Conservation (phyloP, 371 early-diverging fungal species). For the Syncephalastrum sp. region DNA sequence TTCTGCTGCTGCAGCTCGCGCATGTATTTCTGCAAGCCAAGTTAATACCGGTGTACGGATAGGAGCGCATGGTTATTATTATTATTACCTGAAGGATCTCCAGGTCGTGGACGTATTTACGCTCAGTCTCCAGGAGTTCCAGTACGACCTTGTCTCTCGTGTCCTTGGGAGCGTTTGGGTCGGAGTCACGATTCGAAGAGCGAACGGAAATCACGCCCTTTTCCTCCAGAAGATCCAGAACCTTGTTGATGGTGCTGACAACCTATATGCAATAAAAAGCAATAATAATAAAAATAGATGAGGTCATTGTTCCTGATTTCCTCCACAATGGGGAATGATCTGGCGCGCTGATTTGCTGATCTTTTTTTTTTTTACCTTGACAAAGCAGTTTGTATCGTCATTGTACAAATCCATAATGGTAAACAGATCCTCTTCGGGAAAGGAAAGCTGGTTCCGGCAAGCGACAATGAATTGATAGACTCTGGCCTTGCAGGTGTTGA, state of each 20-base stretch:
- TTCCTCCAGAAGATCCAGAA: conserved; percentile 70
- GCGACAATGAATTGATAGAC: conserved; percentile 81
- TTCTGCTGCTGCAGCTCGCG: conserved; percentile 57
- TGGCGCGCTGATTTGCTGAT: neutral
- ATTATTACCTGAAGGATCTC: conserved; percentile 75
- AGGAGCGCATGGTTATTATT: too few relatives aligned
- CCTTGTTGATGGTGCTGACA: conserved; percentile 69
- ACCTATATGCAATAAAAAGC: conserved; percentile 28
- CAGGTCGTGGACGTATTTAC: conserved; percentile 89
- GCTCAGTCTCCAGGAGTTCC: conserved; percentile 93
- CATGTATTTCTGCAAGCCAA: conserved; percentile 49
- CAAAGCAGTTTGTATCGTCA: conserved; percentile 94
- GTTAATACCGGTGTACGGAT: conserved; percentile 6
- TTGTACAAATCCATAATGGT: conserved; percentile 86
- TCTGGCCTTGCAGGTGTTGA: conserved; percentile 81
- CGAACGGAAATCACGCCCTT: conserved; percentile 62
- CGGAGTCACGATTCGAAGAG: conserved; percentile 53
- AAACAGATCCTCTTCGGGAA: conserved; percentile 81
- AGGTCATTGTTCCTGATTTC: neutral
- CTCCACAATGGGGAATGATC: neutral
- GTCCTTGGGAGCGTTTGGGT: conserved; percentile 68
- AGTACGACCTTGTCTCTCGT: conserved; percentile 84
- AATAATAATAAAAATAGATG: neutral
- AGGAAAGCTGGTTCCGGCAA: conserved; percentile 64
- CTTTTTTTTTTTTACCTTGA: conserved; percentile 69